Evolutionary conservation across 192 early-diverging fungal species (phyloP), one percentile per base, ranked within the genome.

Genomic region (Paraglomus brasilianum): DNA sequence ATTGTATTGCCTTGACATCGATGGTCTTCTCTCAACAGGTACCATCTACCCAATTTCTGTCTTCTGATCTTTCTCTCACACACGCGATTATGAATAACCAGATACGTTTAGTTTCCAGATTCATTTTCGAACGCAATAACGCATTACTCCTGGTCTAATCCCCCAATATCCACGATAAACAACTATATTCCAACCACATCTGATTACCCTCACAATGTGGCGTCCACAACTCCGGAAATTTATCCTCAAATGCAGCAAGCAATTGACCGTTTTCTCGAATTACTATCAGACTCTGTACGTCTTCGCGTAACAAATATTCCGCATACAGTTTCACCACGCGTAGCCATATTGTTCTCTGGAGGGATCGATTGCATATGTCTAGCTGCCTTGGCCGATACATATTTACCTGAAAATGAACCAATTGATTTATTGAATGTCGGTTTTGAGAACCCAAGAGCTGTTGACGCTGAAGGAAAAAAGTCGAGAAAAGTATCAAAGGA

Each of bases 381-480:
- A 10, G 95, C 96, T 0, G 94, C 91, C 0, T 80, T 98, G 6
- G 86, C 89, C 5, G 81, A 94, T 70, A 75, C 66, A 24, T 83
- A 90, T 48, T 74, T 97, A 6, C 90, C 93, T 1, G 45, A 69
- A 0, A 73, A 80, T 2, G 92, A 93, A 71, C 83, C 92, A 0
- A 95, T 96, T 48, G 95, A 98, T 71, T 78, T 98, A 15, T 78
- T 98, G 45, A 98, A 98, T 80, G 95, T 98, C 19, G 90, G 92
- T 17, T 98, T 98, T 73, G 94, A 97, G 57, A 98, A 97, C 69
- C 94, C 94, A 8, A 81, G 94, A 5, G 69, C 82, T 39, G 76
- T 78, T 40, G 81, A 82, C 53, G 80, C 81, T 5, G 73, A 70
- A 46, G 69, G 1, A 74, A 80, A 56, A 74, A 71, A 17, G 74